phyloP scores from a whole-genome alignment of 2,329 filamentous ascomycete genomes.

The Diaporthe helianthi region DNA sequence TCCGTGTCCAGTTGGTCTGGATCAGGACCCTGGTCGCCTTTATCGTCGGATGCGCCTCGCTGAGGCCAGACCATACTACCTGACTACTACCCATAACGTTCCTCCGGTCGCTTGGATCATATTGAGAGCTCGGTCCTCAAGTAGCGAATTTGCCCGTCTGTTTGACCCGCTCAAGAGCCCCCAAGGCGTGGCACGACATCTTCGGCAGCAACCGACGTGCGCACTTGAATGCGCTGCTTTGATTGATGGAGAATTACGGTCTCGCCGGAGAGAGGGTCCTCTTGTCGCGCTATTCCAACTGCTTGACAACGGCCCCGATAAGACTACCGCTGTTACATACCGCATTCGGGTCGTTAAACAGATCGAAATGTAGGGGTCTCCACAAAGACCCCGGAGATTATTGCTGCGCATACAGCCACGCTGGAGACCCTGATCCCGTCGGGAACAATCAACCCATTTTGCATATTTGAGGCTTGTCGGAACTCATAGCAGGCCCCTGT shows the following conservation, averaged over 20 bases:
- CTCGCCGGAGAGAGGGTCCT: constrained; percentile 1
- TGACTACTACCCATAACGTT: neutral
- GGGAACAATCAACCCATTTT: constrained; percentile 9
- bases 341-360: constrained; percentile 17
- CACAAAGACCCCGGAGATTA: constrained; percentile 10
- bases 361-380: neutral
- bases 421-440: neutral
- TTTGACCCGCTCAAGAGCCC: neutral
- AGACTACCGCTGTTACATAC: constrained; percentile 25
- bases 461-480: neutral
- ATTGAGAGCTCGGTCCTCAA: constrained; percentile 6
- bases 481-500: neutral
- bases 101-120: neutral
- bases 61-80: constrained; percentile 2
- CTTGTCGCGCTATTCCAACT: constrained; percentile 9
- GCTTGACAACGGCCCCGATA: neutral
- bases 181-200: constrained; percentile 22
- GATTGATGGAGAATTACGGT: constrained; percentile 33
- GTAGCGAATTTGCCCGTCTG: constrained; percentile 1
- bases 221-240: constrained; percentile 14
- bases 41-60: neutral
- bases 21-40: neutral
- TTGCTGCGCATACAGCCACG: constrained; percentile 1
- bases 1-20: neutral
- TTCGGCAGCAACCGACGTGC: constrained; percentile 28